phyloP scores from a whole-genome alignment of 139 green algal species.

The Chlamydomonas asymmetrica region DNA sequence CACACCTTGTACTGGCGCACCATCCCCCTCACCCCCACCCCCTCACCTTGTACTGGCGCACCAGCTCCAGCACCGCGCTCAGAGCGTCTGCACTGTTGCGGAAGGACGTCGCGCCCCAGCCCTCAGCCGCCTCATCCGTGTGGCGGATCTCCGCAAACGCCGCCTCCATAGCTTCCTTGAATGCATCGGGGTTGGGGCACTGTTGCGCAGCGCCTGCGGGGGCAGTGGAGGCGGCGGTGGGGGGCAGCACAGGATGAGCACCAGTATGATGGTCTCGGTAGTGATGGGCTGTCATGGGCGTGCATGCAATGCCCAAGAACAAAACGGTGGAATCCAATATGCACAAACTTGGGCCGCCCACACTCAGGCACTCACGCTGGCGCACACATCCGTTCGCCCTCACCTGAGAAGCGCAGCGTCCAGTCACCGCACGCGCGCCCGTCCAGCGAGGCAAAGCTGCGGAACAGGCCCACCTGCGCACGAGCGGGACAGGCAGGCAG shows the following conservation, averaged over 20 bases:
- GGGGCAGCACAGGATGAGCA: too few relatives aligned
- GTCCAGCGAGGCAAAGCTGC: constrained; percentile 55
- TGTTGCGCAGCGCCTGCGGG: constrained; percentile 58
- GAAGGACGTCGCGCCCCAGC: constrained; percentile 9
- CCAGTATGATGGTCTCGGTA: too few relatives aligned
- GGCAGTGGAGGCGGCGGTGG: neutral
- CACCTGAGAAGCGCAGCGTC: constrained; percentile 72
- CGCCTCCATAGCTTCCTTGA: constrained; percentile 53
- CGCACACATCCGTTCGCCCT: neutral
- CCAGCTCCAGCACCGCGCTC: constrained; percentile 72
- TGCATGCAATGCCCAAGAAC: too few relatives aligned
- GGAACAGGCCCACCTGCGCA: constrained; percentile 47
- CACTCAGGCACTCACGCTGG: too few relatives aligned
- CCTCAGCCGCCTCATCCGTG: constrained; percentile 28
- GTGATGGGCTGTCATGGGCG: too few relatives aligned
- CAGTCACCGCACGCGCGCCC: constrained; percentile 58
- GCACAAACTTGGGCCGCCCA: too few relatives aligned
- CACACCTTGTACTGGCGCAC: neutral
- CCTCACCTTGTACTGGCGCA: constrained; percentile 70
- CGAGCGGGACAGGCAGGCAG: neutral
- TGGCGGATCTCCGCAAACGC: constrained; percentile 55
- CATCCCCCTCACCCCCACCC: neutral
- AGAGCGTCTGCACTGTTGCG: constrained; percentile 73
- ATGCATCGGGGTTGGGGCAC: constrained; percentile 72
- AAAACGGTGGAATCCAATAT: too few relatives aligned